Evolutionary conservation across 768 basidiomycete genomes (phyloP).

Genomic region (Podaxis rugospora): DNA sequence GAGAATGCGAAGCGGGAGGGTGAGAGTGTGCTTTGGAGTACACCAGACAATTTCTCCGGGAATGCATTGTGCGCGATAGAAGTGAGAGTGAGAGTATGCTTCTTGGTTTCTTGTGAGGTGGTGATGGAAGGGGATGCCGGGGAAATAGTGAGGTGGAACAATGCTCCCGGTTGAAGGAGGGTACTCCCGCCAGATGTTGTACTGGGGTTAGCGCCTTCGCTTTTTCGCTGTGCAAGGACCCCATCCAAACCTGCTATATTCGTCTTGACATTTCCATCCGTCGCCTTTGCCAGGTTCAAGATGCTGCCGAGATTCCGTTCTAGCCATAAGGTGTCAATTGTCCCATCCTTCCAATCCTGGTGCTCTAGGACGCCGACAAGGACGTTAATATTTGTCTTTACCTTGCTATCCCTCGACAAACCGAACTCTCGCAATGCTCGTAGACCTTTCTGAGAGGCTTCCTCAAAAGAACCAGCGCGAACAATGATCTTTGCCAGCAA

Average conservation of each 20-base stretch:
- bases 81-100: slow-evolving; percentile 27
- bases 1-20: slow-evolving; percentile 25
- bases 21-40: slow-evolving; percentile 28
- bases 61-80: slow-evolving; percentile 32
- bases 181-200: not conserved
- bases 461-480: slow-evolving; percentile 76
- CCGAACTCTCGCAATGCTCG: slow-evolving; percentile 76
- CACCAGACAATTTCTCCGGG: slow-evolving; percentile 30
- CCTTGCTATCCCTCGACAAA: slow-evolving; percentile 52
- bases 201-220: not conserved
- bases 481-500: slow-evolving; percentile 84
- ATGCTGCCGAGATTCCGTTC: slow-evolving; percentile 25
- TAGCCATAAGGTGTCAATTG: slow-evolving; percentile 33
- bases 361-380: slow-evolving; percentile 28
- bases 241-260: not conserved
- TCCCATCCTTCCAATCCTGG: slow-evolving; percentile 24
- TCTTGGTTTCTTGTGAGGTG: slow-evolving; percentile 10
- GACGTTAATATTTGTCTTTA: slow-evolving; percentile 28
- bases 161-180: slow-evolving; percentile 30
- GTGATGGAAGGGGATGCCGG: not conserved
- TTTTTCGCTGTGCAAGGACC: not conserved
- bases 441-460: slow-evolving; percentile 78
- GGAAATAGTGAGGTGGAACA: slow-evolving; percentile 27
- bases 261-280: not conserved
- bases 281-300: slow-evolving; percentile 11